Evolutionary conservation across 345 rosid genomes (phyloP), one percentile per base, ranked within the genome.

Genomic region (Gossypium mustelinum): DNA sequence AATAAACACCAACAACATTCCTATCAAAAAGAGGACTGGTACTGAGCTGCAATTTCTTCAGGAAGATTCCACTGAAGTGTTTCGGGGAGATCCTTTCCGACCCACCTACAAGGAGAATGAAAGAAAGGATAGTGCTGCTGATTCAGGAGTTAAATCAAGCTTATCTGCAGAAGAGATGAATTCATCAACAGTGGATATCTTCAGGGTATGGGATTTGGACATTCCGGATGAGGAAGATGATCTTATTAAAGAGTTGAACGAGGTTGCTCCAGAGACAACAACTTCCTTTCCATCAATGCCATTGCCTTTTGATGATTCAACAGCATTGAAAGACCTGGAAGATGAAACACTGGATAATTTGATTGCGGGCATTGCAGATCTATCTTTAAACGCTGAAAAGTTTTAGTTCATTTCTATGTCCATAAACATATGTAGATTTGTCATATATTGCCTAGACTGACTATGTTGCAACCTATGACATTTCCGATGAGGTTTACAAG

Each of bases 131-230:
- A 74, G 60, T 39, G 57, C 78, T 13, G 18, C 44, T 69, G 79
- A 74, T 77, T 70, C 82, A 13, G 75, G 58, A 8, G 69, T 22
- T 43, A 73, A 77, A 61, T 45, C 22, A 8, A 75, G 63, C 65
- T 74, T 57, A 44, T 18, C 76, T 52, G 69, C 69, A 16, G 66
- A 44, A 62, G 82, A 82, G 59, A 22, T 20, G 1, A 82, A 81
- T 54, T 75, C 80, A 17, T 58, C 79, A 13, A 67, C 77, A 11
- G 71, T 79, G 43, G 90, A 90, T 72, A 87, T 90, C 34, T 89
- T 90, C 77, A 85, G 65, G 83, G 87, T 88, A 58, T 89, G 97
- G 97, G 96, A 90, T 77, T 78, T 92, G 74, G 78, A 79, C 73
- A 80, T 87, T 71, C 85, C 79, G 7, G 70, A 72, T 2, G 88